Conservation (phyloP, 495 filamentous ascomycete species). For the Durotheca rogersii region DNA sequence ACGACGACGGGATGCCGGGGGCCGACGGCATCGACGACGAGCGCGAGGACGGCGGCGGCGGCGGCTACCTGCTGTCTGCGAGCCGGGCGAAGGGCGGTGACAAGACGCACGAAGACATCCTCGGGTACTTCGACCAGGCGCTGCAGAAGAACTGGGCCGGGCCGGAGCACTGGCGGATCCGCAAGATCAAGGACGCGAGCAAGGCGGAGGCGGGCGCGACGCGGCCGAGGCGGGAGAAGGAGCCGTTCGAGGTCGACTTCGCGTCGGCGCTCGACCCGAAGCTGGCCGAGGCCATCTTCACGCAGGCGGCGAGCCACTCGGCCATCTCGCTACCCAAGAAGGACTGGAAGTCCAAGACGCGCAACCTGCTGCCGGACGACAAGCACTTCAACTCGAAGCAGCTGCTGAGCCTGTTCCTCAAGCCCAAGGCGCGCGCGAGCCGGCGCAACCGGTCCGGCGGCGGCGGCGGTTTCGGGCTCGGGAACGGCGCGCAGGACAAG, state of each 20-base stretch:
- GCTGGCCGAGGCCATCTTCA: constrained; percentile 80
- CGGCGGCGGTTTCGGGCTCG: constrained; percentile 43
- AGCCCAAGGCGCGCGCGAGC: constrained; percentile 79
- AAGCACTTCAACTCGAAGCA: constrained; percentile 97
- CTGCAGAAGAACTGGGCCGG: constrained; percentile 97
- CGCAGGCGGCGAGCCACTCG: constrained; percentile 74
- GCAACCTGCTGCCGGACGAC: constrained; percentile 94
- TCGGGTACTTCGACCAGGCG: constrained; percentile 95
- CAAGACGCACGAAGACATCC: constrained; percentile 81
- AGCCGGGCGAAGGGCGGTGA: constrained; percentile 59
- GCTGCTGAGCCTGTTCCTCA: constrained; percentile 85
- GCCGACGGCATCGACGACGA: constrained; percentile 61
- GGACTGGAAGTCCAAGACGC: constrained; percentile 90
- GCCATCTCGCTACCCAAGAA: constrained; percentile 83
- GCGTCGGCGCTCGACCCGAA: constrained; percentile 64
- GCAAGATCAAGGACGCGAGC: constrained; percentile 81
- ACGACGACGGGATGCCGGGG: constrained; percentile 51
- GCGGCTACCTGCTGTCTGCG: constrained; percentile 71
- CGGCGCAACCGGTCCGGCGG: constrained; percentile 39
- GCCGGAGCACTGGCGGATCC: constrained; percentile 97
- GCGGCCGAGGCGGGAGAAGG: constrained; percentile 83
- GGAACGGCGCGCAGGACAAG: constrained; percentile 28
- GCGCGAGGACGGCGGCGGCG: constrained; percentile 61
- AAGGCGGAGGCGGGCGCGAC: constrained; percentile 59
- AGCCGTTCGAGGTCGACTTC: constrained; percentile 94